Evolutionary conservation across 345 rosid genomes (phyloP).

Genomic region (Geranium rotundifolium): DNA sequence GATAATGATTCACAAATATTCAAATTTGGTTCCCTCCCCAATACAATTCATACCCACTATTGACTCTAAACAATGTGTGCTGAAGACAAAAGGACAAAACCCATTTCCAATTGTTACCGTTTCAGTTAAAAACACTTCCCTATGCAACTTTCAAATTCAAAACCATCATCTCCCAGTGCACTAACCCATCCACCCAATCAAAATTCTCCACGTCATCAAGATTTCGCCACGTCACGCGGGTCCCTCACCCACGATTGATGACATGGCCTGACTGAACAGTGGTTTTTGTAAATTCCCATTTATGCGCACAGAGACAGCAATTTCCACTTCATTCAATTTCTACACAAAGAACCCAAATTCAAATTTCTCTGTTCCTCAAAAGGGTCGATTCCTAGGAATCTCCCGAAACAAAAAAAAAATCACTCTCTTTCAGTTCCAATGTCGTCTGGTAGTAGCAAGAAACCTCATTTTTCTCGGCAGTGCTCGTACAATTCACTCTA

Average conservation of each 20-base stretch:
- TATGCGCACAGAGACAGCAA: background rate
- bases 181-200: background rate
- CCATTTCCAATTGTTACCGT: conserved; percentile 10
- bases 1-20: background rate
- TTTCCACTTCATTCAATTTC: background rate
- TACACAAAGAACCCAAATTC: background rate
- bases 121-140: conserved; percentile 12
- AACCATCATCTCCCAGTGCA: background rate
- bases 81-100: conserved; percentile 3
- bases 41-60: background rate
- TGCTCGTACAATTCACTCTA: conserved; percentile 24
- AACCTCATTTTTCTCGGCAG: conserved; percentile 17
- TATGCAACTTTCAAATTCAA: conserved; percentile 40
- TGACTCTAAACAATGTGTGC: background rate
- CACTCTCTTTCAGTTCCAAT: background rate
- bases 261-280: background rate
- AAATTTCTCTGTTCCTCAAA: background rate
- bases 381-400: background rate
- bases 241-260: background rate
- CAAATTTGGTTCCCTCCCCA: background rate
- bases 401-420: background rate
- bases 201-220: too few species aligned
- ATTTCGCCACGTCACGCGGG: background rate
- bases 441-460: conserved; percentile 21
- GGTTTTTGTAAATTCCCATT: background rate